Conservation (phyloP, 768 basidiomycete genomes). For the Phlegmacium glaucopus region DNA sequence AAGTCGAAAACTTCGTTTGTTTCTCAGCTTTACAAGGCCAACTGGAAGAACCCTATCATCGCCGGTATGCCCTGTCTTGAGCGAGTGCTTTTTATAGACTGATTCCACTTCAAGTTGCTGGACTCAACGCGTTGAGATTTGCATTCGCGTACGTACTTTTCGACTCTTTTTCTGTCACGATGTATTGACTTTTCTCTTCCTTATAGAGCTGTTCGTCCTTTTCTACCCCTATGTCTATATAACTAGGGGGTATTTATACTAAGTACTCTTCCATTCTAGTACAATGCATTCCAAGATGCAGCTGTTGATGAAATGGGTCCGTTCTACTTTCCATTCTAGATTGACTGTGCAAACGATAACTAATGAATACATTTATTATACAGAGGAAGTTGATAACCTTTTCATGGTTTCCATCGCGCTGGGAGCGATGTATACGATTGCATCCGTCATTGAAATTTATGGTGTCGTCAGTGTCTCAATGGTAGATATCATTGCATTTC, state of each 20-base stretch:
- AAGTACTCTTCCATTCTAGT: constrained; percentile 13
- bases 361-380: neutral
- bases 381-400: constrained; percentile 27
- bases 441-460: constrained; percentile 28
- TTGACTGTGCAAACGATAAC: neutral
- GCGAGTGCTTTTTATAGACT: neutral
- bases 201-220: constrained; percentile 22
- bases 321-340: neutral
- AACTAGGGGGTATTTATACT: too few relatives aligned
- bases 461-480: constrained; percentile 28
- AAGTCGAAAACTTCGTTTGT: constrained; percentile 27
- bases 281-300: constrained; percentile 33
- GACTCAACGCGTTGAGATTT: constrained; percentile 37
- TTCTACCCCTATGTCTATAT: too few relatives aligned
- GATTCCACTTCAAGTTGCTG: constrained; percentile 27
- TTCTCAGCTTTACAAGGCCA: constrained; percentile 33
- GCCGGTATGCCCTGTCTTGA: constrained; percentile 23
- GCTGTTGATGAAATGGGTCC: constrained; percentile 28
- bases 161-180: neutral
- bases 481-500: constrained; percentile 13
- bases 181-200: neutral
- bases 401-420: constrained; percentile 34
- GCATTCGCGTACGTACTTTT: constrained; percentile 30
- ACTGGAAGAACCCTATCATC: constrained; percentile 40
- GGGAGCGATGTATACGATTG: constrained; percentile 33